Base-by-base conservation (phyloP, 202 grass and related monocot species). In the Cymbopogon flexuosus region DNA sequence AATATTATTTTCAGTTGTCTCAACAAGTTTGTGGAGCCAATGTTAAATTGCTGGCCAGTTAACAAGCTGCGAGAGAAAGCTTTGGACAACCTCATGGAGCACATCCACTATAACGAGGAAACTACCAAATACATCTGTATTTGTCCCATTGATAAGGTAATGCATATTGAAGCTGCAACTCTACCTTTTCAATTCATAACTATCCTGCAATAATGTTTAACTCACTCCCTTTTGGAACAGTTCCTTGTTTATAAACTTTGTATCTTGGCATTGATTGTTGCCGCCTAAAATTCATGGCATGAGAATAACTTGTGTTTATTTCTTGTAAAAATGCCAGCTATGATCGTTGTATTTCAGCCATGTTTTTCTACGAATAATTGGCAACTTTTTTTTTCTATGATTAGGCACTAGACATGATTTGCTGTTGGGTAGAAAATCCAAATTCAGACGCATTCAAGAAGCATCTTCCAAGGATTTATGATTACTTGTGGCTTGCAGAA, bases 21-120 rank as follows among this genome's bases (percentile, higher is more conserved):
- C 24, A 63, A 73, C n/a, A 82, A 19, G 58, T 59, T 82, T 21
- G 79, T 82, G 27, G 79, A 82, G 27, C 79, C 79, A 62, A 62
- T 82, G 36, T 42, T 82, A 51, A 42, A 61, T 31, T 30, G 8
- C 2, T 82, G 79, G 79, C 67, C 79, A 23, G 2, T n/a, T 70
- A 82, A 52, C 33, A 73, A 62, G n/a, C 21, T 82, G 1, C 4
- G 79, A 19, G 69, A 73, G 16, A 30, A 13, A 82, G 66, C 79
- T 73, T 41, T 41, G 39, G 8, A 41, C 2, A 41, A 41, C 39
- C 39, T 41, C 39, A 41, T 41, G 39, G 9, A 41, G 39, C 39
- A 41, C 39, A 41, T 41, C 39, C 39, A 41, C 39, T 41, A 41
- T 10, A 10, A 41, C 1, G 39, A 41, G 9, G 39, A 41, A 41